These are phyloP conservation scores for Suillus paluster DNA, from an alignment of 768 basidiomycete species.

Conservation along the genomic window DNA sequence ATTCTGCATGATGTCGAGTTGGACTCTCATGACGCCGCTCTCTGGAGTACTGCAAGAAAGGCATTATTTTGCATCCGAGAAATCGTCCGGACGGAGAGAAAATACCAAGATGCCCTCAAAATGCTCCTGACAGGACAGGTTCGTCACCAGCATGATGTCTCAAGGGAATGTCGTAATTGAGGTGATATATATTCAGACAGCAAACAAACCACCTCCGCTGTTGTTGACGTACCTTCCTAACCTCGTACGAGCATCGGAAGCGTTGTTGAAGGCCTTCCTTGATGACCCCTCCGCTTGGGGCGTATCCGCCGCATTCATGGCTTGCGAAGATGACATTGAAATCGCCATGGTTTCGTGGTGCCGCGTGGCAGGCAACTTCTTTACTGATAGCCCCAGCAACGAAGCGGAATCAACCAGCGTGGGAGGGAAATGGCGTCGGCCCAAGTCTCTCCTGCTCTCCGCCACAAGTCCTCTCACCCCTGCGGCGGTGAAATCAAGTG, in stretches of 20 bases:
- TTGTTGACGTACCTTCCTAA: conserved; percentile 56
- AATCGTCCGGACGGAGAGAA: conserved; percentile 51
- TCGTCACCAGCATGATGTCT: conserved; percentile 13
- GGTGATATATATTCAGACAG: conserved; percentile 28
- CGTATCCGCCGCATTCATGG: conserved; percentile 62
- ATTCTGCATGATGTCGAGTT: conserved; percentile 10
- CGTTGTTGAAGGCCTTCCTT: conserved; percentile 53
- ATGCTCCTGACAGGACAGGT: conserved; percentile 43
- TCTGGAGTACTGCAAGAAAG: conserved; percentile 44
- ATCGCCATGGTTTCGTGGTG: conserved; percentile 60
- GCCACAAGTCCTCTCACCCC: conserved; percentile 3
- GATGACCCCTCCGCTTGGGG: conserved; percentile 70
- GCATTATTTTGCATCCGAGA: conserved; percentile 52
- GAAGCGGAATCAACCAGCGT: conserved; percentile 15
- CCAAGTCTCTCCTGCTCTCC: conserved; percentile 21
- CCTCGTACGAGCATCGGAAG: conserved; percentile 54
- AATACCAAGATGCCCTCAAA: conserved; percentile 43
- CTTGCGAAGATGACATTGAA: conserved; percentile 55
- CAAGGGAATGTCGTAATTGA: conserved; percentile 5
- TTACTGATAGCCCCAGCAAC: conserved; percentile 26
- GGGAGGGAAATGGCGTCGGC: conserved; percentile 27
- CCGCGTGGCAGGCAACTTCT: conserved; percentile 39
- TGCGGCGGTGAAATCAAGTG: conserved; percentile 7
- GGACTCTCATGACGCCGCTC: conserved; percentile 26
- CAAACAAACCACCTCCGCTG: conserved; percentile 51